These are phyloP conservation scores for Rutstroemia sp. DNA, from an alignment of 2,329 filamentous ascomycete species.

Conservation along the genomic window DNA sequence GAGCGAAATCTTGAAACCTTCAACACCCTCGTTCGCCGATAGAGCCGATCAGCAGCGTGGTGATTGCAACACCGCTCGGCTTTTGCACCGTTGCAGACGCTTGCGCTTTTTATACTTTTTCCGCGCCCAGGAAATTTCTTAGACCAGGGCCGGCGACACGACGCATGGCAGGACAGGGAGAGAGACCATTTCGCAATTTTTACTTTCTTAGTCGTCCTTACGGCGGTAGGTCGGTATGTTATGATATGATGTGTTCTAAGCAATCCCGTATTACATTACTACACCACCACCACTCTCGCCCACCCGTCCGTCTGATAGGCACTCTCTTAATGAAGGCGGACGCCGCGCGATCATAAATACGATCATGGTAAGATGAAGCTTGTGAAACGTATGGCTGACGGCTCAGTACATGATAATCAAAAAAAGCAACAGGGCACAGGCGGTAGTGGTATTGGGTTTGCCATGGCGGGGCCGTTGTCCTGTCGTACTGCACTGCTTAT, in stretches of 20 bases:
- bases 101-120: slow-evolving; percentile 15
- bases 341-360: not conserved
- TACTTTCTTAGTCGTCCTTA: not conserved
- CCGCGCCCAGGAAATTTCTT: slow-evolving; percentile 5
- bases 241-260: slow-evolving; percentile 4
- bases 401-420: not conserved
- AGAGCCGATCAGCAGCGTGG: not conserved
- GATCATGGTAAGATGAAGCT: not conserved
- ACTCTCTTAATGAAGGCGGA: not conserved
- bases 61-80: slow-evolving; percentile 1
- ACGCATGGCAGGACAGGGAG: not conserved
- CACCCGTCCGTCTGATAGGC: slow-evolving; percentile 1
- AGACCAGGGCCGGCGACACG: not conserved
- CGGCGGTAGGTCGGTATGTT: not conserved
- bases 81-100: slow-evolving; percentile 18
- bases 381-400: slow-evolving; percentile 10
- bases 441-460: not conserved
- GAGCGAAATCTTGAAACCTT: slow-evolving; percentile 20
- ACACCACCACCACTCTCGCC: not conserved
- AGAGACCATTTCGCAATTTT: not conserved
- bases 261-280: not conserved
- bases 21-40: slow-evolving; percentile 15
- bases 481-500: not conserved
- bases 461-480: not conserved
- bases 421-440: not conserved